Percentiles rank a stretch among this genome's conserved stretches.
These are phyloP conservation scores for Blumeriella jaapii DNA, from an alignment of 2,329 filamentous ascomycete genomes.

Conservation along the genomic window DNA sequence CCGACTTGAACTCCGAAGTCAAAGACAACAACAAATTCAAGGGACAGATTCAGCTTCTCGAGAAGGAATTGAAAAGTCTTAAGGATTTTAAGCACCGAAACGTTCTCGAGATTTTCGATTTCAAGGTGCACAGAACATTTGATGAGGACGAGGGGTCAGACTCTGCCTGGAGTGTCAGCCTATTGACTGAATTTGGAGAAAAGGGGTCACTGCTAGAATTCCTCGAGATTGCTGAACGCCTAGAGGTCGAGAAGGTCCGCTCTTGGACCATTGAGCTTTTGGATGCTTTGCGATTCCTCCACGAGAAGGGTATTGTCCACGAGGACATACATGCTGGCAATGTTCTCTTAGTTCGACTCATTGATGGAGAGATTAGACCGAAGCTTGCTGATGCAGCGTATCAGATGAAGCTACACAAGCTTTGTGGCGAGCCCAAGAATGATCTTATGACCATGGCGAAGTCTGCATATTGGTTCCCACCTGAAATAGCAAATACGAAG, in stretches of 20 bases:
- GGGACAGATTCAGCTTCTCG: slow-evolving; percentile 64
- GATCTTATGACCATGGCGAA: slow-evolving; percentile 49
- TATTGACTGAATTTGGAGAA: slow-evolving; percentile 66
- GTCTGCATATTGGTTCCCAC: slow-evolving; percentile 73
- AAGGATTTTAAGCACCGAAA: slow-evolving; percentile 67
- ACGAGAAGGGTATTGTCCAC: slow-evolving; percentile 74
- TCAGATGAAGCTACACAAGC: slow-evolving; percentile 53
- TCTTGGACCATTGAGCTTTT: slow-evolving; percentile 88
- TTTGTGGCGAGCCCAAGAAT: slow-evolving; percentile 42
- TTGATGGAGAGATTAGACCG: slow-evolving; percentile 56
- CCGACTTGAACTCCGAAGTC: slow-evolving; percentile 44
- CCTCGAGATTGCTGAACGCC: slow-evolving; percentile 63
- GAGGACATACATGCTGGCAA: slow-evolving; percentile 73
- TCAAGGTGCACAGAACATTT: slow-evolving; percentile 65
- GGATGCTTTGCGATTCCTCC: slow-evolving; percentile 77
- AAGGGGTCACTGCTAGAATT: slow-evolving; percentile 76
- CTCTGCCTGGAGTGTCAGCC: slow-evolving; percentile 56
- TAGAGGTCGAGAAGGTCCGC: slow-evolving; percentile 65
- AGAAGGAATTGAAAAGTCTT: slow-evolving; percentile 63
- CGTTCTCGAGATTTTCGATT: slow-evolving; percentile 69
- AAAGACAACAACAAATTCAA: slow-evolving; percentile 56
- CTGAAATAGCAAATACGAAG: slow-evolving; percentile 56
- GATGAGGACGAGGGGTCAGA: slow-evolving; percentile 32
- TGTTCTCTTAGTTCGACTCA: slow-evolving; percentile 61
- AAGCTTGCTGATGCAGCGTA: slow-evolving; percentile 68